Conservation (phyloP, 306 rosid species). For the Sicyos edulis region DNA sequence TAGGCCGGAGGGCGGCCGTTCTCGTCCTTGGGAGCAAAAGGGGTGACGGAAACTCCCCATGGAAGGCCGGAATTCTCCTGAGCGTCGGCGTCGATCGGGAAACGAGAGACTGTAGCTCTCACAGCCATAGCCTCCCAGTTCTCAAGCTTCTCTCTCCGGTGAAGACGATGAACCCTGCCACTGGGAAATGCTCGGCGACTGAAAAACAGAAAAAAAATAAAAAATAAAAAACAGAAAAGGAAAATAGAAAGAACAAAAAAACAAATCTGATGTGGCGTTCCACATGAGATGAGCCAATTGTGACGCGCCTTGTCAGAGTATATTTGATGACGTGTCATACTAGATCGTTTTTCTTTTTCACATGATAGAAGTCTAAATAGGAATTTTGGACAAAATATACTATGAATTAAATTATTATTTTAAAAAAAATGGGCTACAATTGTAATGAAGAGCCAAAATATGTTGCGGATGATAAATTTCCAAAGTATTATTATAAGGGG, state of each 20-base stretch:
- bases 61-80: conserved; percentile 82
- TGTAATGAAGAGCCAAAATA: too few species aligned
- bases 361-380: too few species aligned
- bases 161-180: neutral
- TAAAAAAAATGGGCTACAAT: too few species aligned
- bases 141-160: conserved; percentile 16
- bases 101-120: conserved; percentile 70
- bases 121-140: conserved; percentile 55
- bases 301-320: neutral
- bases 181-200: neutral
- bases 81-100: conserved; percentile 73
- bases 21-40: conserved; percentile 68
- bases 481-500: too few species aligned
- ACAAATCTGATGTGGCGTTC: neutral
- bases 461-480: too few species aligned
- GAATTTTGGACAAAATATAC: too few species aligned
- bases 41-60: conserved; percentile 85
- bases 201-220: neutral
- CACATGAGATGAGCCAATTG: conserved; percentile 13
- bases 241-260: too few species aligned
- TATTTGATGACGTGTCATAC: neutral
- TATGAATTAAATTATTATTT: too few species aligned
- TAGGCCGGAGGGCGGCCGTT: conserved; percentile 50
- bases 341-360: neutral
- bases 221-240: neutral